phyloP scores from a whole-genome alignment of 768 basidiomycete genomes.

The Zangia roseola region DNA sequence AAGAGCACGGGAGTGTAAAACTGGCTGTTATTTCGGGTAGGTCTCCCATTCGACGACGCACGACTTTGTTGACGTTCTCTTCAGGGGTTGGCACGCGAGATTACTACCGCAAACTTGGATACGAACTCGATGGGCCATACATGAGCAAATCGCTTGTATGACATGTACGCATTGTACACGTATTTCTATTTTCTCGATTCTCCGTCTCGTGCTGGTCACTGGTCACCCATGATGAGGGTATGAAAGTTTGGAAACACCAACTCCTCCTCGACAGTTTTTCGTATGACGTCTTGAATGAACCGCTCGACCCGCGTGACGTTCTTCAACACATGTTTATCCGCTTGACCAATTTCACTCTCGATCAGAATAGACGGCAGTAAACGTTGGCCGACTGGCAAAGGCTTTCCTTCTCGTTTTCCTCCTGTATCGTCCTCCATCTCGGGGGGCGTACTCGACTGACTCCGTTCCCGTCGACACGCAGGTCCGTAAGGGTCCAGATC shows the following conservation, averaged over 20 bases:
- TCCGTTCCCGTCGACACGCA: slow-evolving; percentile 51
- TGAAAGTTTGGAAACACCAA: slow-evolving; percentile 96
- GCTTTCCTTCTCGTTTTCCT: slow-evolving; percentile 53
- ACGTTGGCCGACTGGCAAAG: slow-evolving; percentile 76
- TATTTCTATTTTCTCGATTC: slow-evolving; percentile 7
- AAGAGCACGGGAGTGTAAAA: slow-evolving; percentile 95
- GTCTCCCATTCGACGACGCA: slow-evolving; percentile 19
- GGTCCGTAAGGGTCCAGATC: slow-evolving; percentile 85
- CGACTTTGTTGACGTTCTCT: slow-evolving; percentile 2
- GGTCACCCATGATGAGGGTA: slow-evolving; percentile 60
- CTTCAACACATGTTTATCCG: slow-evolving; percentile 92
- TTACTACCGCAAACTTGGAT: slow-evolving; percentile 93
- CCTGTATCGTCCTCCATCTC: slow-evolving; percentile 61
- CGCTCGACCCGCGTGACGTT: slow-evolving; percentile 94
- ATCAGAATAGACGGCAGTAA: slow-evolving; percentile 85
- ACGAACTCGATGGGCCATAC: slow-evolving; percentile 94
- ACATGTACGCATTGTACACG: slow-evolving; percentile 14
- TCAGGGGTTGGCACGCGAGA: slow-evolving; percentile 93
- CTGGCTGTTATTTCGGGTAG: slow-evolving; percentile 94
- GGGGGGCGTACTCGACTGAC: slow-evolving; percentile 51
- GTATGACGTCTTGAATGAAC: slow-evolving; percentile 93
- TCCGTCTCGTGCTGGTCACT: slow-evolving; percentile 8
- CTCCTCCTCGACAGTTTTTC: slow-evolving; percentile 94
- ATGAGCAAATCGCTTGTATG: slow-evolving; percentile 84
- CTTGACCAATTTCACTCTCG: slow-evolving; percentile 95